These are phyloP conservation scores for Fusarium nelsonii DNA, from an alignment of 2,329 filamentous ascomycete genomes.

Conservation along the genomic window DNA sequence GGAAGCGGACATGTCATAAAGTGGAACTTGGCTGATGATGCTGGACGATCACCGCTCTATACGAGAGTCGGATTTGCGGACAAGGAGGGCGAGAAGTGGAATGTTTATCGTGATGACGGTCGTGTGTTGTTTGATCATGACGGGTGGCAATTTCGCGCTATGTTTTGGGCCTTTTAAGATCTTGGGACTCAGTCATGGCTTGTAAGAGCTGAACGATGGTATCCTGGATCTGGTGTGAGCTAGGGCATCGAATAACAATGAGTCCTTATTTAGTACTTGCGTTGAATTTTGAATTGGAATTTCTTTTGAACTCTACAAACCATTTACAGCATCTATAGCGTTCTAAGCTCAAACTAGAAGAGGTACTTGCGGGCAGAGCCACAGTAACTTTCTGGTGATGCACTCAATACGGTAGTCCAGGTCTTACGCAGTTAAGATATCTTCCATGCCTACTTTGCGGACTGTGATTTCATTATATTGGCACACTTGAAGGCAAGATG, in stretches of 20 bases:
- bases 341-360: too few species aligned
- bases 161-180: neutral
- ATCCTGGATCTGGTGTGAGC: neutral
- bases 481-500: too few species aligned
- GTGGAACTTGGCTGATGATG: conserved; percentile 3
- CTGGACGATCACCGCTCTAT: neutral
- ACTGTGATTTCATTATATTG: too few species aligned
- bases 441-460: too few species aligned
- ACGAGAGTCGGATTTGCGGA: neutral
- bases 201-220: neutral
- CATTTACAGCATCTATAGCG: too few species aligned
- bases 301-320: too few species aligned
- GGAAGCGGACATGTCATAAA: conserved; percentile 1
- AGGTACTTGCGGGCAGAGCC: too few species aligned
- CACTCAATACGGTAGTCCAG: too few species aligned
- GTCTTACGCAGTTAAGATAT: too few species aligned
- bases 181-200: neutral
- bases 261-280: too few species aligned
- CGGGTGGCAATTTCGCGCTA: neutral
- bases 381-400: too few species aligned
- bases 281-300: too few species aligned
- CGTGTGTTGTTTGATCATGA: neutral
- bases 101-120: neutral
- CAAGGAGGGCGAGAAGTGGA: conserved; percentile 3
- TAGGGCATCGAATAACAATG: neutral